Base-by-base conservation (phyloP, 73 alveolate genomes). In the Tetrahymena elliotti region DNA sequence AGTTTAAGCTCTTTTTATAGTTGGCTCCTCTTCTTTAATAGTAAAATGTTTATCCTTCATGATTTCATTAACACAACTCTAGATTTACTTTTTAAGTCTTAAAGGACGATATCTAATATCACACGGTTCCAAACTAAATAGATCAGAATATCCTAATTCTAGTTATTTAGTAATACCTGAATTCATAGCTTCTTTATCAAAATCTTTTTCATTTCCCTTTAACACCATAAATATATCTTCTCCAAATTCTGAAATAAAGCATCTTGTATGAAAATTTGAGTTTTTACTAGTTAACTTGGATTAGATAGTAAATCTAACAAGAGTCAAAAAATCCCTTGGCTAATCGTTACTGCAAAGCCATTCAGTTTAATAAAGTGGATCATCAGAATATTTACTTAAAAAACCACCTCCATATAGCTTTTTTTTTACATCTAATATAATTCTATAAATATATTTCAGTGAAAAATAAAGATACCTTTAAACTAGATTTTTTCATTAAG, bases 101-200 rank as follows among this genome's bases (percentile, higher is more conserved):
- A 94, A 83, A 38, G 96, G 96, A 41, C 96, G 92, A 94, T 83
- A 94, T 31, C 82, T 83, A 27, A 38, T 83, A 94, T 94, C 96
- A 27, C 92, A 93, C 13, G 96, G 96, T 38, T 94, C 96, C 31
- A 94, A 84, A 39, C 94, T 83, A 33, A 94, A 94, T 31, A 94
- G 92, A 83, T 94, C 96, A 10, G 96, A 93, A 39, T 52, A 94
- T 36, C 96, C 96, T 93, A 94, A 83, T 83, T 94, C 96, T 40
- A 94, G 39, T 94, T 94, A 83, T 94, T 94, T 94, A 20, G 96
- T 83, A 4, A 84, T 83, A 13, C 41, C 27, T 38, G 93, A 83
- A 6, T 83, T 31, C 34, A 83, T 40, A 5, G 96, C 96, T n/a
- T 94, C 53, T 94, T 84, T 82, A 35, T 39, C 84, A 39, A 94